A percentile compares a stretch with the other conserved stretches of the same genome.
phyloP scores from a whole-genome alignment of 306 rosid genomes.

The Acacia crassicarpa region DNA sequence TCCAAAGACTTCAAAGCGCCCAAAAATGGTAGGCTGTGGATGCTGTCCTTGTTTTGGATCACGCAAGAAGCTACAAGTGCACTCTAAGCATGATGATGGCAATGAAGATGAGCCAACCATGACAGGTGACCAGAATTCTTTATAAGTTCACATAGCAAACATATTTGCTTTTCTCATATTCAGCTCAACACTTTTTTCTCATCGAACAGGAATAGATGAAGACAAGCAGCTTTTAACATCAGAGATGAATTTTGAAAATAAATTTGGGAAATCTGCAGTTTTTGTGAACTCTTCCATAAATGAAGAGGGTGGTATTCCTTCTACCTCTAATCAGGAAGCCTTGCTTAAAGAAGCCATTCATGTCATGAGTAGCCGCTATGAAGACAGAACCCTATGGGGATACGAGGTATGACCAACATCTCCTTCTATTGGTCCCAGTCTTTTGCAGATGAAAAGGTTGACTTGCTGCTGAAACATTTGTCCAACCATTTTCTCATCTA shows the following conservation, averaged over 20 bases:
- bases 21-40: slow-evolving; percentile 33
- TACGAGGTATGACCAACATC: slow-evolving; percentile 57
- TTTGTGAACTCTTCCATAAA: slow-evolving; percentile 77
- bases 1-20: slow-evolving; percentile 84
- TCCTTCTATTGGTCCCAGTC: slow-evolving; percentile 12
- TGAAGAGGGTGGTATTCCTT: slow-evolving; percentile 83
- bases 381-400: slow-evolving; percentile 97
- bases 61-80: slow-evolving; percentile 51
- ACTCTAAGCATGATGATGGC: slow-evolving; percentile 73
- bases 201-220: slow-evolving; percentile 53
- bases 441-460: neutral
- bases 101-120: slow-evolving; percentile 61
- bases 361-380: slow-evolving; percentile 82
- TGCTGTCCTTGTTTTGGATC: slow-evolving; percentile 34
- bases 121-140: slow-evolving; percentile 44
- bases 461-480: slow-evolving; percentile 18
- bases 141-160: neutral
- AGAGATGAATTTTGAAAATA: slow-evolving; percentile 70
- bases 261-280: slow-evolving; percentile 74
- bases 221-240: slow-evolving; percentile 73
- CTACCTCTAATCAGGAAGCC: slow-evolving; percentile 76
- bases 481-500: slow-evolving; percentile 17
- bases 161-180: neutral
- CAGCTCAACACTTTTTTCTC: slow-evolving; percentile 11
- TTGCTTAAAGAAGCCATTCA: slow-evolving; percentile 94